phyloP scores from a whole-genome alignment of 2,329 filamentous ascomycete genomes.

The Cryphonectria japonica region DNA sequence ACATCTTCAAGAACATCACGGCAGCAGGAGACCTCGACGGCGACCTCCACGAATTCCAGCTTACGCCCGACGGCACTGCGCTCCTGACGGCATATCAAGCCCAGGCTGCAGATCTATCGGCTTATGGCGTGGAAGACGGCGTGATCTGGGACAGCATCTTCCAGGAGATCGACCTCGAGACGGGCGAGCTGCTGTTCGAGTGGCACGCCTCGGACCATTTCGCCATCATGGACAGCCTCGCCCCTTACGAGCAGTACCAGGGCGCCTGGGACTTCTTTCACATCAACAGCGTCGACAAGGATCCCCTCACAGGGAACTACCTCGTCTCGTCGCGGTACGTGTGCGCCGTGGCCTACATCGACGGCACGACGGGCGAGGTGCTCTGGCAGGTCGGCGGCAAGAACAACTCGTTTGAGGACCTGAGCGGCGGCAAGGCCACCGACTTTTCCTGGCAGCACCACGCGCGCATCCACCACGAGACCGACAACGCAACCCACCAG shows the following conservation, averaged over 20 bases:
- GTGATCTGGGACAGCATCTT: conserved; percentile 43
- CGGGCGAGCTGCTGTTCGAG: conserved; percentile 42
- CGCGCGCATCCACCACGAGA: conserved; percentile 40
- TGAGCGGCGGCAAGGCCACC: conserved; percentile 40
- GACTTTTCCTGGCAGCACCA: conserved; percentile 47
- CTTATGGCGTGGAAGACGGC: conserved; percentile 38
- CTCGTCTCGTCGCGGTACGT: conserved; percentile 42
- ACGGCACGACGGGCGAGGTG: conserved; percentile 37
- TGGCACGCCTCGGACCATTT: conserved; percentile 43
- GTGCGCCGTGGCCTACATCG: conserved; percentile 38
- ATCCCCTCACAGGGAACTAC: conserved; percentile 41
- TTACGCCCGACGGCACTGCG: conserved; percentile 46
- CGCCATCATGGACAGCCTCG: conserved; percentile 35
- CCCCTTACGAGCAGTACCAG: conserved; percentile 33
- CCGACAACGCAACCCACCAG: conserved; percentile 33
- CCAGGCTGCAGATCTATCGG: conserved; percentile 37
- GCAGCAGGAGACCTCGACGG: conserved; percentile 36
- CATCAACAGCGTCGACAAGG: conserved; percentile 43
- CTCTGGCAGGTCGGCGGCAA: conserved; percentile 44
- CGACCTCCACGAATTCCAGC: conserved; percentile 47
- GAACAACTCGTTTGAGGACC: conserved; percentile 41
- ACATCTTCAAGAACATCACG: conserved; percentile 31
- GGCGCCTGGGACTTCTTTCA: conserved; percentile 46
- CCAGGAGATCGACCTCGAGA: conserved; percentile 44
- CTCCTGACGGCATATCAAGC: conserved; percentile 48